These are phyloP conservation scores for Ophiostoma fasciatum DNA, from an alignment of 2,329 filamentous ascomycete species.

Conservation along the genomic window DNA sequence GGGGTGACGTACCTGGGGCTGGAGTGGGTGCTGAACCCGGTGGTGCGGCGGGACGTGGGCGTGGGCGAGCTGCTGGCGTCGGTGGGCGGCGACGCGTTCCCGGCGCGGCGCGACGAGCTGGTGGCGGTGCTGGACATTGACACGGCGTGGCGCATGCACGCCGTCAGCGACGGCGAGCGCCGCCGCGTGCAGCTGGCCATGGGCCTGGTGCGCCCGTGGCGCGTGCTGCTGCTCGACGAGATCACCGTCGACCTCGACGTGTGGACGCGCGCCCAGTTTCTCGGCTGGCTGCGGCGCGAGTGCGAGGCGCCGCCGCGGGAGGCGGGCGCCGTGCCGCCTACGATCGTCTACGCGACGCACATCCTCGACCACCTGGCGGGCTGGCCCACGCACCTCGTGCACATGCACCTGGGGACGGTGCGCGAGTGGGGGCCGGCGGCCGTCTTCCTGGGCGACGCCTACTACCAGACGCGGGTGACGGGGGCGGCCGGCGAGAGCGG, in stretches of 20 bases:
- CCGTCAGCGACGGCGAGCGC: conserved; percentile 84
- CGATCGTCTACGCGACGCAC: conserved; percentile 94
- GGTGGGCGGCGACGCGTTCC: conserved; percentile 75
- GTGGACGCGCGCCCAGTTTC: conserved; percentile 68
- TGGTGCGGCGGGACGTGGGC: conserved; percentile 88
- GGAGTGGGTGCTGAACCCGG: conserved; percentile 96
- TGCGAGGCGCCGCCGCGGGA: conserved; percentile 55
- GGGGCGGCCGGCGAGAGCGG: not conserved
- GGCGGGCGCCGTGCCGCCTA: conserved; percentile 28
- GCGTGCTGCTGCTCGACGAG: conserved; percentile 79
- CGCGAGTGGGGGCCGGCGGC: conserved; percentile 73
- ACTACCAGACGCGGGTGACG: conserved; percentile 7
- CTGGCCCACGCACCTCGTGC: conserved; percentile 91
- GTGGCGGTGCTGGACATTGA: conserved; percentile 85
- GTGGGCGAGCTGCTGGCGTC: conserved; percentile 72
- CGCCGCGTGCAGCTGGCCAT: conserved; percentile 89
- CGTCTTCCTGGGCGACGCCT: conserved; percentile 37
- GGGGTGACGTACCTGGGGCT: conserved; percentile 94
- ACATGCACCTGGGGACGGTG: conserved; percentile 82
- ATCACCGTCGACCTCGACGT: conserved; percentile 96
- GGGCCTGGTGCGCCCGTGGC: conserved; percentile 86
- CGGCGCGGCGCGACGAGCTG: conserved; percentile 71
- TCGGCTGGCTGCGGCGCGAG: conserved; percentile 74
- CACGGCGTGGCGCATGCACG: conserved; percentile 84
- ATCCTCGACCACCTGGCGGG: conserved; percentile 88